Percentiles rank a stretch among this genome's conserved stretches.
phyloP scores from a whole-genome alignment of 495 filamentous ascomycete species.

The Hypoxylon fragiforme region DNA sequence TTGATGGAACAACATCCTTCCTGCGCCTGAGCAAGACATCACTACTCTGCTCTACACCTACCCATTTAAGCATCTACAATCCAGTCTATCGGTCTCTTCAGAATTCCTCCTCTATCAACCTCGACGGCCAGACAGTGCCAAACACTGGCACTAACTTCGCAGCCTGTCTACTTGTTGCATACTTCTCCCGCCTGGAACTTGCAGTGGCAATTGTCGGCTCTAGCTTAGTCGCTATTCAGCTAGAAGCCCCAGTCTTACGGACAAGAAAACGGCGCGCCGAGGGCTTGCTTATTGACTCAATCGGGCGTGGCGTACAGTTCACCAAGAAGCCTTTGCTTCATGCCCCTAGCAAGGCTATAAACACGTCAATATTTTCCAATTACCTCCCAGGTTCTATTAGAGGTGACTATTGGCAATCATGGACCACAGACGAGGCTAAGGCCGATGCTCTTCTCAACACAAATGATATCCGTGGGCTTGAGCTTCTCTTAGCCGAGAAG shows the following conservation, averaged over 20 bases:
- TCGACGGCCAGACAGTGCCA: conserved; percentile 14
- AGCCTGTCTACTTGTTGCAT: conserved; percentile 55
- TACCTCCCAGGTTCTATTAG: conserved; percentile 44
- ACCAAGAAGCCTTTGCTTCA: conserved; percentile 24
- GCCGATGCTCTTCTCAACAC: conserved; percentile 52
- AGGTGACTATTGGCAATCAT: conserved; percentile 41
- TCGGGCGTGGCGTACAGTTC: conserved; percentile 58
- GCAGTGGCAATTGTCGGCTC: conserved; percentile 62
- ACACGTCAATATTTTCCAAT: conserved; percentile 41
- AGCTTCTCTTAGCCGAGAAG: conserved; percentile 52
- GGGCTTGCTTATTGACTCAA: conserved; percentile 70
- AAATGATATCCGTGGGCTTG: conserved; percentile 55
- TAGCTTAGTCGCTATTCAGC: conserved; percentile 62
- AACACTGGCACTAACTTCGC: conserved; percentile 25
- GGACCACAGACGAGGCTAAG: conserved; percentile 39
- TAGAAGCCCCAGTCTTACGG: conserved; percentile 62
- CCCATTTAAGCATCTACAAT: conserved; percentile 60
- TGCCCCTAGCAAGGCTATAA: conserved; percentile 10
- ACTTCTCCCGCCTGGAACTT: conserved; percentile 65
- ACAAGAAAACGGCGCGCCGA: conserved; percentile 64
- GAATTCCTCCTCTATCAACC: conserved; percentile 51
- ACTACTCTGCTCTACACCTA: conserved; percentile 47
- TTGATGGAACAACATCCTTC: conserved; percentile 51
- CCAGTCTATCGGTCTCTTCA: conserved; percentile 68
- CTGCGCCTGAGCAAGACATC: conserved; percentile 56